Percentiles rank a stretch among this genome's conserved stretches.
phyloP scores from a whole-genome alignment of 805 yeast genomes.

The Saccharomycopsis malanga region DNA sequence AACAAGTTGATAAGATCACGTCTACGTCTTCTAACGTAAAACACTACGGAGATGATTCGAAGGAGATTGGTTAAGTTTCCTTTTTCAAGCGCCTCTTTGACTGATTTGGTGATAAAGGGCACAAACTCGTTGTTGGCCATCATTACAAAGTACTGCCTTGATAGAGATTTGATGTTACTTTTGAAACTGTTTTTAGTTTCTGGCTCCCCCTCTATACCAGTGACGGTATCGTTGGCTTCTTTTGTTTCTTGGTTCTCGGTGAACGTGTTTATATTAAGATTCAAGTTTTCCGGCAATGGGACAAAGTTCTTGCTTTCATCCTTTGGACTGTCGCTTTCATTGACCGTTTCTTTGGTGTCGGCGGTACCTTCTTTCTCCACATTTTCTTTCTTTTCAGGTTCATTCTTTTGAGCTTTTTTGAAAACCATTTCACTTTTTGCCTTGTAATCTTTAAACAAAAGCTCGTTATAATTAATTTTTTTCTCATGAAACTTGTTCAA shows the following conservation, averaged over 20 bases:
- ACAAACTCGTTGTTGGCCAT: constrained; percentile 11
- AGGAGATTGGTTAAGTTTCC: constrained; percentile 6
- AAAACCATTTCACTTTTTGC: neutral
- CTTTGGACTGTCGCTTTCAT: neutral
- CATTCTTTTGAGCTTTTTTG: neutral
- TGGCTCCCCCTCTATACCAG: neutral
- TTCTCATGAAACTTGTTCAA: constrained; percentile 12
- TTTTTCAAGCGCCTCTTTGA: constrained; percentile 11
- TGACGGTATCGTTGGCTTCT: neutral
- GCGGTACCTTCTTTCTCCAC: neutral
- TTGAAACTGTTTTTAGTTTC: neutral
- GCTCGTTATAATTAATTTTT: constrained; percentile 12
- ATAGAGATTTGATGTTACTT: neutral
- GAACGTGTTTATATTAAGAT: no score
- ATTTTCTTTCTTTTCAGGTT: neutral
- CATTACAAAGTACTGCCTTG: constrained; percentile 9
- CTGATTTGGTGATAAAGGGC: constrained; percentile 9
- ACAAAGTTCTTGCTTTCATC: neutral
- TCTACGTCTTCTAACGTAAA: constrained; percentile 6
- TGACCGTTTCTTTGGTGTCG: neutral
- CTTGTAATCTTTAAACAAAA: constrained; percentile 7
- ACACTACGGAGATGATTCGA: constrained; percentile 15
- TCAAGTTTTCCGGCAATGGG: neutral
- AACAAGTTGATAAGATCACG: constrained; percentile 13
- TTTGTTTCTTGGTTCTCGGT: neutral